These are phyloP conservation scores for Colletotrichum acutatum DNA, from an alignment of 2,329 filamentous ascomycete genomes.

Conservation along the genomic window DNA sequence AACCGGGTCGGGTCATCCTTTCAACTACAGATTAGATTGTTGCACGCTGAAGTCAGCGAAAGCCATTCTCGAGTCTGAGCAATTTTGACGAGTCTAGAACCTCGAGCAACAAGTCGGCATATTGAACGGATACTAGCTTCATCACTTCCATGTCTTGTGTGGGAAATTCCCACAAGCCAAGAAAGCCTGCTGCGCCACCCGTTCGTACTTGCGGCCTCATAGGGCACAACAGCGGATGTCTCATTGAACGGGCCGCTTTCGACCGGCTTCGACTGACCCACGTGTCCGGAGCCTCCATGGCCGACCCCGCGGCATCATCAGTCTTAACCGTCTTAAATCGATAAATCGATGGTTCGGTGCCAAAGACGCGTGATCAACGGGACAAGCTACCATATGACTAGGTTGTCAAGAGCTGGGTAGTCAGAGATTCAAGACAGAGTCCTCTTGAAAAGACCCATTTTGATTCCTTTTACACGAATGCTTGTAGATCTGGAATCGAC, in stretches of 20 bases:
- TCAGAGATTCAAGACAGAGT: background rate
- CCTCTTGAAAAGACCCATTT: background rate
- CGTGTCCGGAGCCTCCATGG: conserved; percentile 2
- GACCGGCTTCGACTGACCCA: background rate
- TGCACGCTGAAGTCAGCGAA: background rate
- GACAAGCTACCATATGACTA: too few relatives aligned
- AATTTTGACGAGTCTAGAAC: conserved; percentile 6
- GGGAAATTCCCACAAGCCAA: conserved; percentile 15
- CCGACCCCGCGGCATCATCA: background rate
- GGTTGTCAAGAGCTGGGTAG: background rate
- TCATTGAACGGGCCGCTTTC: background rate
- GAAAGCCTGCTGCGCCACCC: conserved; percentile 12
- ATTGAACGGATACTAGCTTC: background rate
- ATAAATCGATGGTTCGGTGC: background rate
- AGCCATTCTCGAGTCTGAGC: background rate
- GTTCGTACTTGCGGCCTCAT: conserved; percentile 13
- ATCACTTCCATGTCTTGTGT: background rate
- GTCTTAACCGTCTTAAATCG: background rate
- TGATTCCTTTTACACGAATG: background rate
- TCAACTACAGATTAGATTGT: background rate
- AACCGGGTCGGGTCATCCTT: background rate
- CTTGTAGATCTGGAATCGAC: background rate
- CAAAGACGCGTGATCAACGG: too few relatives aligned
- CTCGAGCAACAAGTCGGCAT: background rate
- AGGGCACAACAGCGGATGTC: conserved; percentile 18